These are phyloP conservation scores for Erucastrum elatum DNA, from an alignment of 345 rosid genomes.

Conservation along the genomic window DNA sequence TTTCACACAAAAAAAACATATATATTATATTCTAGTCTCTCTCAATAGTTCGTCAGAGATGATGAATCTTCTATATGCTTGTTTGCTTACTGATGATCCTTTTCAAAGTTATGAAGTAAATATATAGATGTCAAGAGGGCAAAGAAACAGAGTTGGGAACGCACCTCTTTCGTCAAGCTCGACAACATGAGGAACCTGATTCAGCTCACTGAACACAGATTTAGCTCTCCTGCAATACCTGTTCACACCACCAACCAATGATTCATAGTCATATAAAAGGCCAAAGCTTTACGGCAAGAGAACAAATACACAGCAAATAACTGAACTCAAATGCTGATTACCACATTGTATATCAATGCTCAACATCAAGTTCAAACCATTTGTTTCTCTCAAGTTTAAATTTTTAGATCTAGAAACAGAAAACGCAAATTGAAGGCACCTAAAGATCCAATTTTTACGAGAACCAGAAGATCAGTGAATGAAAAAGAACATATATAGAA, in stretches of 20 bases:
- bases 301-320: not conserved
- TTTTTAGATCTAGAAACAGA: not conserved
- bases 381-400: not conserved
- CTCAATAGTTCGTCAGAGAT: not conserved
- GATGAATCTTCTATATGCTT: not conserved
- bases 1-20: not conserved
- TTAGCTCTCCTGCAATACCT: constrained; percentile 86
- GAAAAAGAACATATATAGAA: not conserved
- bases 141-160: constrained; percentile 16
- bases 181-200: constrained; percentile 65
- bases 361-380: not conserved
- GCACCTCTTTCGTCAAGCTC: constrained; percentile 91
- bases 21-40: not conserved
- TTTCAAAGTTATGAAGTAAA: not conserved
- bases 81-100: not conserved
- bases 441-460: constrained; percentile 10
- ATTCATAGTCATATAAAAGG: not conserved
- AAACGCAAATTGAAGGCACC: not conserved
- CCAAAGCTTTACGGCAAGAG: constrained; percentile 11
- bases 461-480: not conserved
- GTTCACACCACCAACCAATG: constrained; percentile 26
- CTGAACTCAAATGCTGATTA: not conserved
- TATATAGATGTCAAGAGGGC: not conserved
- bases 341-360: not conserved
- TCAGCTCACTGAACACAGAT: constrained; percentile 74